Evolutionary conservation across 164 flowering plant genomes (phyloP).

Genomic region (grape (Vitis vinifera)): DNA sequence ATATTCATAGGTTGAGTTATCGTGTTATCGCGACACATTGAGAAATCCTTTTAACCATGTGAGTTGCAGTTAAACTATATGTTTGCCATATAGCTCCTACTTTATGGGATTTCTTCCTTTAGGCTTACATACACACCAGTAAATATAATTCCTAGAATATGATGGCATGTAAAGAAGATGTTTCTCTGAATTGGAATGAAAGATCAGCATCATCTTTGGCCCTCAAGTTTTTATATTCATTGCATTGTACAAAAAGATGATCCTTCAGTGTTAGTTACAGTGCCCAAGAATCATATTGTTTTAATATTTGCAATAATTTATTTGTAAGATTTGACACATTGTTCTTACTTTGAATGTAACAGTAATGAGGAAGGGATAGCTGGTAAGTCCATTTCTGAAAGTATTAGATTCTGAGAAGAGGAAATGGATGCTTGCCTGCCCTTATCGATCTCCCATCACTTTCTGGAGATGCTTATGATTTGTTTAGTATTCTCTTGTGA

Average conservation of each 20-base stretch:
- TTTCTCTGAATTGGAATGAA: no score
- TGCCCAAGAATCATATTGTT: background rate
- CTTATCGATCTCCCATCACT: background rate
- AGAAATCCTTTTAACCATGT: no score
- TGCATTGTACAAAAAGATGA: background rate
- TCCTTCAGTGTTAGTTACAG: background rate
- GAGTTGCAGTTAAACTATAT: no score
- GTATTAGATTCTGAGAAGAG: background rate
- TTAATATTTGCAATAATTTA: background rate
- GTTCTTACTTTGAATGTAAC: slow-evolving; percentile 15
- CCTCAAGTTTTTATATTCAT: no score
- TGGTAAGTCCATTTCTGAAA: background rate
- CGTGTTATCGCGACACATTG: no score
- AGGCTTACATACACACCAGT: no score
- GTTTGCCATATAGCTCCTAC: no score
- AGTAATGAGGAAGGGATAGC: background rate
- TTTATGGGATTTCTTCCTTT: no score
- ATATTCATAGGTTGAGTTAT: no score
- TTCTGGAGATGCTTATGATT: background rate
- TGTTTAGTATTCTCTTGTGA: background rate
- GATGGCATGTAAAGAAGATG: no score
- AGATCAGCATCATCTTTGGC: no score
- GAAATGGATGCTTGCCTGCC: background rate
- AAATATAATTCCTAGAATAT: no score
- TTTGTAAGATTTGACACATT: slow-evolving; percentile 13